Evolutionary conservation across 2,329 filamentous ascomycete species (phyloP).

Genomic region (Aaosphaeria arxii): DNA sequence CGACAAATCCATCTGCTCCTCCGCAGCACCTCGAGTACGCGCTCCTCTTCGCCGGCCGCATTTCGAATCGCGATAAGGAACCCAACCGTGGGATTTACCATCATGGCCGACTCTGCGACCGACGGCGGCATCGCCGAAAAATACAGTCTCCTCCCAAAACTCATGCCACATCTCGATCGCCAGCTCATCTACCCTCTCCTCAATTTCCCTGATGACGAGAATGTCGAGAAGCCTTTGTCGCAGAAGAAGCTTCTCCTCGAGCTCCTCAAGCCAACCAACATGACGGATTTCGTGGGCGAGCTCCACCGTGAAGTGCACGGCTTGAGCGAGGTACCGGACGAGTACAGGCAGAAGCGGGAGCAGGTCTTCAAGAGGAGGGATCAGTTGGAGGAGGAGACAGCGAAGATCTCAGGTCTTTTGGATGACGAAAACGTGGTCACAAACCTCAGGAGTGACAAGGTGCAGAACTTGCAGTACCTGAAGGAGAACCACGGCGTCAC

Average conservation of each 20-base stretch:
- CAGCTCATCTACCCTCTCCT: conserved; percentile 96
- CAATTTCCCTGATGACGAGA: conserved; percentile 81
- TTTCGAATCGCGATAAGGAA: too few species aligned
- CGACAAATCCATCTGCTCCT: conserved; percentile 8
- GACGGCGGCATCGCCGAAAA: conserved; percentile 57
- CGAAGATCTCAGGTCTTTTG: conserved; percentile 83
- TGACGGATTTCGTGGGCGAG: conserved; percentile 95
- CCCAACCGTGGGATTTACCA: conserved; percentile 8
- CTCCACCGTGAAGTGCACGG: conserved; percentile 87
- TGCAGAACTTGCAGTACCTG: conserved; percentile 95
- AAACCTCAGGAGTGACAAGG: conserved; percentile 92
- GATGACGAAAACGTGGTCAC: conserved; percentile 86
- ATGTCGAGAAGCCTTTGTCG: conserved; percentile 71
- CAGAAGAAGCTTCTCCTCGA: conserved; percentile 86
- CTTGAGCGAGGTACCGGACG: conserved; percentile 71
- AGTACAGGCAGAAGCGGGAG: conserved; percentile 86
- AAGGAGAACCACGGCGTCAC: conserved; percentile 97
- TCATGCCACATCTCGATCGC: conserved; percentile 89
- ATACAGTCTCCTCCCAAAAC: conserved; percentile 80
- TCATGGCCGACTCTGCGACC: conserved; percentile 38
- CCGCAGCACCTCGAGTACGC: background rate
- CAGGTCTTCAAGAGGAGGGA: conserved; percentile 81
- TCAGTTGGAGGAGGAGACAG: conserved; percentile 80
- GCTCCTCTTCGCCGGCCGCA: conserved; percentile 2
- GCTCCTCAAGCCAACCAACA: conserved; percentile 95